Base-by-base conservation (phyloP, 73 alveolate species). In the Symbiodinium pilosum region DNA sequence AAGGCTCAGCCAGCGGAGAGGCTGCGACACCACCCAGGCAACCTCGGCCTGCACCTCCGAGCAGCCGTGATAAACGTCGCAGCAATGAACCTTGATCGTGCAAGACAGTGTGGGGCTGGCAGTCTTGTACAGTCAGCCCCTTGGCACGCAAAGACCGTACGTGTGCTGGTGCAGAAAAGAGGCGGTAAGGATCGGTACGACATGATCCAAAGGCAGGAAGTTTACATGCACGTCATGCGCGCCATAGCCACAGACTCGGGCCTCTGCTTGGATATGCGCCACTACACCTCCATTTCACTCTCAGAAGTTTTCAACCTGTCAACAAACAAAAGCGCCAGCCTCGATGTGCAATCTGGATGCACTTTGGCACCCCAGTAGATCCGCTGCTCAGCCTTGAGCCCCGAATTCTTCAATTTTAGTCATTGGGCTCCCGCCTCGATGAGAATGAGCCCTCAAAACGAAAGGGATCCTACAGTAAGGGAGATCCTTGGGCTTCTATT, bases 31-130 rank as follows among this genome's bases (percentile, higher is more conserved):
- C 54, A 91, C 97, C 86, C 71, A 91, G 40, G 89, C 42, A 64
- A 91, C 97, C 89, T 91, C 97, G 30, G 97, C 97, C 56, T 91
- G 97, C 47, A 91, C 77, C 97, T 91, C 97, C 77, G 34, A 43
- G 88, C 97, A 91, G 41, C 97, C 97, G 75, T 91, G 97, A 64
- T 68, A 91, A 40, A 91, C 97, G 59, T 91, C 97, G 81, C 97
- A 91, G 81, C 97, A 91, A n/a, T 91, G 97, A 77, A 91, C 94
- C 94, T 87, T n/a, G n/a, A 34, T 21, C 88, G 4, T 51, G 32
- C 73, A 54, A 21, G 16, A 54, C n/a, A n/a, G n/a, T n/a, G n/a
- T n/a, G n/a, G 16, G 73, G 34, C 73, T 16, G 32, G 4, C 73
- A 54, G 73, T n/a, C 4, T 26, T n/a, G 5, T 14, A 30, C 64